Conservation (phyloP, 192 early-diverging fungal genomes). For the Geranomyces michiganensis region DNA sequence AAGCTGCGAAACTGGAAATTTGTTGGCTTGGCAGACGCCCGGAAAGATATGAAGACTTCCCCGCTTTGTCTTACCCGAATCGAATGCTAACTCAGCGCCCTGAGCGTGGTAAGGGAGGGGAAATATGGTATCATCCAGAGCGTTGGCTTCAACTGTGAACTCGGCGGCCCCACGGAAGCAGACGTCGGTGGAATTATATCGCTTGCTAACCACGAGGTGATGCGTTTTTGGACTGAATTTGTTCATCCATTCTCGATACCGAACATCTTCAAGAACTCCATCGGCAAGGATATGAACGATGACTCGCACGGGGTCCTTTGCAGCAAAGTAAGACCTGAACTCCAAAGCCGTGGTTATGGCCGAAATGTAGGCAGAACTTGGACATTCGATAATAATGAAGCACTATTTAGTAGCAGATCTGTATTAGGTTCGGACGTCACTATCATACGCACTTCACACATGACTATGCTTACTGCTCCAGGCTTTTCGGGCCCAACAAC, state of each 20-base stretch:
- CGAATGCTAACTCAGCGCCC: conserved; percentile 34
- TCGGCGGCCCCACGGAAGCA: conserved; percentile 67
- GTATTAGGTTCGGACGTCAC: conserved; percentile 44
- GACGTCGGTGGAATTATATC: conserved; percentile 64
- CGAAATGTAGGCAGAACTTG: conserved; percentile 34
- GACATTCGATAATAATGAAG: conserved; percentile 46
- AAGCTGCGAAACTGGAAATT: conserved; percentile 20
- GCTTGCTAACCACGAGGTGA: conserved; percentile 73
- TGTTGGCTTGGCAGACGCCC: no score
- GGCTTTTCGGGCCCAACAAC: conserved; percentile 62
- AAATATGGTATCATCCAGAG: conserved; percentile 66
- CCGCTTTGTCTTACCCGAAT: not conserved
- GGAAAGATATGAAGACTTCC: no score
- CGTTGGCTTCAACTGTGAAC: conserved; percentile 66
- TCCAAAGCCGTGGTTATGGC: not conserved
- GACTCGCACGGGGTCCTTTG: conserved; percentile 47
- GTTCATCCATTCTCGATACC: conserved; percentile 76
- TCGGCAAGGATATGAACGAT: conserved; percentile 73
- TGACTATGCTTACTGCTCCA: conserved; percentile 59
- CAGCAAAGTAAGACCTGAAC: not conserved
- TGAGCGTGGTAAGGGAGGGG: conserved; percentile 68
- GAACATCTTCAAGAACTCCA: conserved; percentile 59
- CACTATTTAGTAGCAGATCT: conserved; percentile 45
- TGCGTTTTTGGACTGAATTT: conserved; percentile 61
- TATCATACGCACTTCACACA: conserved; percentile 37